phyloP scores from a whole-genome alignment of 257 asterid genomes.

The Scutellaria baicalensis region DNA sequence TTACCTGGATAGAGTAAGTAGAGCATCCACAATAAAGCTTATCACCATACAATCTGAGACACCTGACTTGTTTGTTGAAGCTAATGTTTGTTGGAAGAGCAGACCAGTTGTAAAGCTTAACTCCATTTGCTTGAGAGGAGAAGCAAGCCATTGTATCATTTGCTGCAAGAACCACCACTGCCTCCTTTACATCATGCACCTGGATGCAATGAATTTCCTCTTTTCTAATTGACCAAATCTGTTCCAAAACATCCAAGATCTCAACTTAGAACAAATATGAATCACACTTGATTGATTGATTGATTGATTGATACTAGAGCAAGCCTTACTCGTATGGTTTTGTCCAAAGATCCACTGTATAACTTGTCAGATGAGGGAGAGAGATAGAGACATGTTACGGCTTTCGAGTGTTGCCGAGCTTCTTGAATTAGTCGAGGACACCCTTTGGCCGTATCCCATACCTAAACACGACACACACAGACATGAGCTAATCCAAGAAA shows the following conservation, averaged over 20 bases:
- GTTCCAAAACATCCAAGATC: not conserved
- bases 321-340: conserved; percentile 61
- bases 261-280: too few relatives aligned
- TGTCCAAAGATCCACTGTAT: conserved; percentile 75
- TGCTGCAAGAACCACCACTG: conserved; percentile 49
- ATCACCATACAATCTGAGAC: conserved; percentile 44
- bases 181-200: conserved; percentile 74
- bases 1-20: conserved; percentile 61
- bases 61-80: conserved; percentile 65
- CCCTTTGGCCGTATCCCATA: conserved; percentile 67
- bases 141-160: conserved; percentile 49
- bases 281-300: too few relatives aligned
- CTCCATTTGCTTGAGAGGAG: conserved; percentile 64
- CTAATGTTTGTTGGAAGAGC: conserved; percentile 51
- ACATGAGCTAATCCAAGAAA: too few relatives aligned
- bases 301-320: not conserved
- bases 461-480: conserved; percentile 27
- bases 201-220: conserved; percentile 73
- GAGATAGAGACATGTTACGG: conserved; percentile 58
- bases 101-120: conserved; percentile 78
- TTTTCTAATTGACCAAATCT: conserved; percentile 80
- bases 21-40: conserved; percentile 78
- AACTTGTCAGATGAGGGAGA: conserved; percentile 53
- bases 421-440: conserved; percentile 59
- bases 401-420: conserved; percentile 67